Evolutionary conservation across 2,329 filamentous ascomycete species (phyloP).

Genomic region (Cyanodermella asteris): DNA sequence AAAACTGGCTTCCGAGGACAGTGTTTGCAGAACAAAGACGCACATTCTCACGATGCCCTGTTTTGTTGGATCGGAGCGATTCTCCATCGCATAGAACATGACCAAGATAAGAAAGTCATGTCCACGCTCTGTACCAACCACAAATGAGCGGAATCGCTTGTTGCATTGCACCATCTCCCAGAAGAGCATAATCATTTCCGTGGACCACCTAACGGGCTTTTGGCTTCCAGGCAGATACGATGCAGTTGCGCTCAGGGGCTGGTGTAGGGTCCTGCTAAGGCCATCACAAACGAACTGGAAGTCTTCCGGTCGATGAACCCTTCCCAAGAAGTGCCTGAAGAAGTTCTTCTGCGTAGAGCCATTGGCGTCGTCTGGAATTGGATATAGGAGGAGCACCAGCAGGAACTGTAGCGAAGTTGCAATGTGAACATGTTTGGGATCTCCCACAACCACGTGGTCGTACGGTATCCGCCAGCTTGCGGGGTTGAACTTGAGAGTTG

Average conservation of each 20-base stretch:
- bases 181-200: slow-evolving; percentile 90
- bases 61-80: slow-evolving; percentile 65
- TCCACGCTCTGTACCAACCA: slow-evolving; percentile 82
- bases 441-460: slow-evolving; percentile 77
- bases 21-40: slow-evolving; percentile 82
- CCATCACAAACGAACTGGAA: slow-evolving; percentile 95
- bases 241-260: slow-evolving; percentile 52
- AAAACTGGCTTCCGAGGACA: slow-evolving; percentile 84
- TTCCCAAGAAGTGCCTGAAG: slow-evolving; percentile 78
- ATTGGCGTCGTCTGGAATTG: slow-evolving; percentile 55
- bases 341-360: slow-evolving; percentile 59
- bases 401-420: slow-evolving; percentile 82
- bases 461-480: slow-evolving; percentile 87
- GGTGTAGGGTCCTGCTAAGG: slow-evolving; percentile 78
- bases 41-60: slow-evolving; percentile 93
- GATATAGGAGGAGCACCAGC: slow-evolving; percentile 67
- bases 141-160: slow-evolving; percentile 87
- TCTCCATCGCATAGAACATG: slow-evolving; percentile 80
- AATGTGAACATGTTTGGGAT: slow-evolving; percentile 72
- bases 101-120: slow-evolving; percentile 84
- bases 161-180: slow-evolving; percentile 97
- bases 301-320: slow-evolving; percentile 79
- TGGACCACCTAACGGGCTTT: slow-evolving; percentile 61
- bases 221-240: slow-evolving; percentile 78
- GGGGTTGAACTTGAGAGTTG: slow-evolving; percentile 91